Percentiles rank a stretch among this genome's conserved stretches.
Conservation (phyloP, 768 basidiomycete species). For the Boletus reticulatus region DNA sequence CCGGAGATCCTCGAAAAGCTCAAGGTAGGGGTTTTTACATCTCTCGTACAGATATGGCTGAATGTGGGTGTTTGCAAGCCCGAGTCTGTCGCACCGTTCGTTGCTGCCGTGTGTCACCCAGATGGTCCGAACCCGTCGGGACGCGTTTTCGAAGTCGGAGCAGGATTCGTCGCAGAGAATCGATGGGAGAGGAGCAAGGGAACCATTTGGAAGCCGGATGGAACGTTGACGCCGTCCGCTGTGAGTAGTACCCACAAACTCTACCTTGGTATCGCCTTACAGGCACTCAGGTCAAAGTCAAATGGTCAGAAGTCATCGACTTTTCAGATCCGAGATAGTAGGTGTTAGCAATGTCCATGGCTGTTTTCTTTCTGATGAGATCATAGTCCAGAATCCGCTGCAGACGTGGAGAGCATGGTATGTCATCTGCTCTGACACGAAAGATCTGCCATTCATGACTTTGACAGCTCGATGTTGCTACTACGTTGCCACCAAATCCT, state of each 20-base stretch:
- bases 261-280: not conserved
- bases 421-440: not conserved
- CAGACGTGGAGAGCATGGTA: slow-evolving; percentile 63
- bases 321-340: slow-evolving; percentile 72
- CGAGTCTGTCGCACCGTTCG: slow-evolving; percentile 90
- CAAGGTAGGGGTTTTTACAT: slow-evolving; percentile 42
- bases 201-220: slow-evolving; percentile 84
- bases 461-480: slow-evolving; percentile 60
- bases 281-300: slow-evolving; percentile 63
- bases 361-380: slow-evolving; percentile 6
- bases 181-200: slow-evolving; percentile 93
- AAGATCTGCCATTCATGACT: not conserved
- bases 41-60: not conserved
- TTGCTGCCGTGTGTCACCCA: slow-evolving; percentile 83
- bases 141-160: slow-evolving; percentile 89
- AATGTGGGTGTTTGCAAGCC: slow-evolving; percentile 42
- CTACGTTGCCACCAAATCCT: slow-evolving; percentile 59
- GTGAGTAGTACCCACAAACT: slow-evolving; percentile 39
- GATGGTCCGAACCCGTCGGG: slow-evolving; percentile 78
- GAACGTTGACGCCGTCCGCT: slow-evolving; percentile 90
- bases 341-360: slow-evolving; percentile 22
- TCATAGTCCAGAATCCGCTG: slow-evolving; percentile 58
- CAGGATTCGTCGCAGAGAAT: slow-evolving; percentile 87
- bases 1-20: slow-evolving; percentile 90
- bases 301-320: slow-evolving; percentile 80